Conservation (phyloP, 495 filamentous ascomycete species). For the Talaromyces nanjingensis region DNA sequence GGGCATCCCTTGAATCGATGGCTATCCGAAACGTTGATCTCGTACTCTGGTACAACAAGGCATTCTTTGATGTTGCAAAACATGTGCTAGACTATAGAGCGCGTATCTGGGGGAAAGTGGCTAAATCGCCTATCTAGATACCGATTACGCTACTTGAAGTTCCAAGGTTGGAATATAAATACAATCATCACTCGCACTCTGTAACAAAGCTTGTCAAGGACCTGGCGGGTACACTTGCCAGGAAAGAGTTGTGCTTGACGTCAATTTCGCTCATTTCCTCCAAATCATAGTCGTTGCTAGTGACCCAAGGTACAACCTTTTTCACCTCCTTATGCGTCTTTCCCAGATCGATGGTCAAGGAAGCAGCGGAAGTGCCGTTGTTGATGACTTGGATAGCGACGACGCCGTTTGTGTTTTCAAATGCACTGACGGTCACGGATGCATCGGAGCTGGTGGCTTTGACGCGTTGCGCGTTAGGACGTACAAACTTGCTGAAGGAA, state of each 20-base stretch:
- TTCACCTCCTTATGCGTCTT: neutral
- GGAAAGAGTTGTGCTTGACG: constrained; percentile 5
- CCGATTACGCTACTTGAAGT: no score
- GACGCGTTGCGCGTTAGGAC: constrained; percentile 40
- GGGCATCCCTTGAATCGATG: no score
- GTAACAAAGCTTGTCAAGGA: constrained; percentile 12
- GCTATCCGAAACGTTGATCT: no score
- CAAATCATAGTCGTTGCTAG: constrained; percentile 15
- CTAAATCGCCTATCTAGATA: no score
- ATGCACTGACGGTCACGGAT: constrained; percentile 35
- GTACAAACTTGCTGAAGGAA: constrained; percentile 36
- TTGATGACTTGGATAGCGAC: constrained; percentile 41
- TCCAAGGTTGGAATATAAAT: neutral
- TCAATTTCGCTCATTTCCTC: neutral
- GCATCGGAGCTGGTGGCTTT: constrained; percentile 23
- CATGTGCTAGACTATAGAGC: no score
- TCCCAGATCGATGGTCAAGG: neutral
- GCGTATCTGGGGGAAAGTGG: no score
- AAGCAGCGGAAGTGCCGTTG: constrained; percentile 18
- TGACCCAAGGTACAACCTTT: constrained; percentile 12
- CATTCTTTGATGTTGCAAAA: no score
- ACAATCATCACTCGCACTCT: neutral
- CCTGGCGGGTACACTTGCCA: constrained; percentile 8
- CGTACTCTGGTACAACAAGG: no score
- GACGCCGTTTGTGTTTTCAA: constrained; percentile 38